Conservation (phyloP, 2,329 filamentous ascomycete genomes). For the Pseudophaeomoniella oleicola region DNA sequence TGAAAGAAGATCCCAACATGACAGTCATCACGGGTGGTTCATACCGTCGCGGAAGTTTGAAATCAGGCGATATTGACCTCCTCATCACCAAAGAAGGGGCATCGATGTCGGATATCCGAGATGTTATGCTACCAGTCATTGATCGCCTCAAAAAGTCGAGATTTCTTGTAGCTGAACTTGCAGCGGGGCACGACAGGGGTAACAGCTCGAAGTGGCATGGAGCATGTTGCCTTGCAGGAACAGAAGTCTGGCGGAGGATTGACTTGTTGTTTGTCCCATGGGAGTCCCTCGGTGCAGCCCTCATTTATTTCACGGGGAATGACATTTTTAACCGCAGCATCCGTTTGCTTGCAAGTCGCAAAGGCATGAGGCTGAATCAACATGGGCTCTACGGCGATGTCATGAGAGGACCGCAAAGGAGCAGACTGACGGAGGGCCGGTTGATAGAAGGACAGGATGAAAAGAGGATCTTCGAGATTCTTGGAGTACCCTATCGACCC, state of each 20-base stretch:
- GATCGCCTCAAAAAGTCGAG: constrained; percentile 40
- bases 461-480: constrained; percentile 62
- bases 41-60: constrained; percentile 62
- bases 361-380: constrained; percentile 75
- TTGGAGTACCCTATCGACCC: constrained; percentile 75
- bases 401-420: constrained; percentile 40
- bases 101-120: constrained; percentile 40
- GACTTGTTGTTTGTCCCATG: constrained; percentile 75
- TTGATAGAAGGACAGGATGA: constrained; percentile 64
- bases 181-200: constrained; percentile 30
- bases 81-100: constrained; percentile 60
- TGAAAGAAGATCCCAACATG: constrained; percentile 45
- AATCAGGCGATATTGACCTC: constrained; percentile 71
- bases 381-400: constrained; percentile 61
- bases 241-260: constrained; percentile 58
- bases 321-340: constrained; percentile 89
- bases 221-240: constrained; percentile 54
- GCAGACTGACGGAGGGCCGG: constrained; percentile 51
- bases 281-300: constrained; percentile 63
- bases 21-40: constrained; percentile 68
- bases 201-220: constrained; percentile 78
- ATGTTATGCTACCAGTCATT: constrained; percentile 48
- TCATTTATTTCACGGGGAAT: constrained; percentile 94
- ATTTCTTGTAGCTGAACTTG: constrained; percentile 59
- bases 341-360: constrained; percentile 62